Conservation (phyloP, 441 rosid genomes). For the Viola pubescens region DNA sequence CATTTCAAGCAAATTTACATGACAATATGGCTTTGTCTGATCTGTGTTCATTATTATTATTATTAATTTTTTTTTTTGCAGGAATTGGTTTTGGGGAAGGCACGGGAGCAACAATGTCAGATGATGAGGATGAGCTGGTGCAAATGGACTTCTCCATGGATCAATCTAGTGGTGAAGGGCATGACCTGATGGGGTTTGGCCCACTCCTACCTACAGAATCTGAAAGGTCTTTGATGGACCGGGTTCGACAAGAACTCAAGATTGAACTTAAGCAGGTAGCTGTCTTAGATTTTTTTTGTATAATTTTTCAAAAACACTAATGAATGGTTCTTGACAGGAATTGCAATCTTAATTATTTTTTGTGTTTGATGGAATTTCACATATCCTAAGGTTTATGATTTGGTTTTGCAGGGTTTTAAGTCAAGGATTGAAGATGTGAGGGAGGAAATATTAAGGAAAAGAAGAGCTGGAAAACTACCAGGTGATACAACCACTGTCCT, state of each 20-base stretch:
- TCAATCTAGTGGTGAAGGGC: slow-evolving; percentile 50
- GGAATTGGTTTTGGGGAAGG: slow-evolving; percentile 81
- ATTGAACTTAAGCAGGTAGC: slow-evolving; percentile 82
- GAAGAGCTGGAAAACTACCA: slow-evolving; percentile 93
- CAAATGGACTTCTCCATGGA: slow-evolving; percentile 75
- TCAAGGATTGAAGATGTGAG: slow-evolving; percentile 92
- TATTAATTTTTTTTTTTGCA: slow-evolving; percentile 14
- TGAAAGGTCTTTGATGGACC: slow-evolving; percentile 93
- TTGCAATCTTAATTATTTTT: no score
- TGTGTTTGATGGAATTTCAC: no score
- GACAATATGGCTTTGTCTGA: neutral
- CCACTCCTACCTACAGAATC: slow-evolving; percentile 92
- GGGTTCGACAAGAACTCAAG: slow-evolving; percentile 89
- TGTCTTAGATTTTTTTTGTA: neutral
- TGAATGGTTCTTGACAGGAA: no score
- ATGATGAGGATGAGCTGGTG: slow-evolving; percentile 70
- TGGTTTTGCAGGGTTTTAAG: slow-evolving; percentile 59
- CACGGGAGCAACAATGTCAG: slow-evolving; percentile 88
- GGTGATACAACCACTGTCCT: slow-evolving; percentile 98
- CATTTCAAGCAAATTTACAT: neutral
- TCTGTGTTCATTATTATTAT: neutral
- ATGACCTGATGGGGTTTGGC: slow-evolving; percentile 86
- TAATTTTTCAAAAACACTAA: no score
- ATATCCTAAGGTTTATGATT: no score
- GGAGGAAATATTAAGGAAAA: slow-evolving; percentile 88